A percentile compares a stretch with the other conserved stretches of the same genome.
Evolutionary conservation across 1,284 basidiomycete species (phyloP).

Genomic region (Pseudozyma sp.): DNA sequence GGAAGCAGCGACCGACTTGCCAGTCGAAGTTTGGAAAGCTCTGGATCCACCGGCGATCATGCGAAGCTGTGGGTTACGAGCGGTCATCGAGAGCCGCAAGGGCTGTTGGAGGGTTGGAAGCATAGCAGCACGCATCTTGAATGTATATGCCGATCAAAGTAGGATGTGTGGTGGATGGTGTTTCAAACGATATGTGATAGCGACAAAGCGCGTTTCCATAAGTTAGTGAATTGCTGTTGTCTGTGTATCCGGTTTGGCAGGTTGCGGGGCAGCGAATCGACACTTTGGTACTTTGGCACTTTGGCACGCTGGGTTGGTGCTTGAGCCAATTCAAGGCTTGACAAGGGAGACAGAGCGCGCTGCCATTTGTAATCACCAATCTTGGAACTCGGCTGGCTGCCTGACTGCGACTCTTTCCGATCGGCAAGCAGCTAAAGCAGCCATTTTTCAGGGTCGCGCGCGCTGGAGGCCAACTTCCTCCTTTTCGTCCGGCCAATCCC

Average conservation of each 20-base stretch:
- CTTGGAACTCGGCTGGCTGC: constrained; percentile 6
- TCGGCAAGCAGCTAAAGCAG: constrained; percentile 12
- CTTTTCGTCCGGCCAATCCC: constrained; percentile 41
- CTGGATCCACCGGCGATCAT: constrained; percentile 56
- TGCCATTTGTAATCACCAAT: constrained; percentile 23
- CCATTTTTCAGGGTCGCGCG: constrained; percentile 3
- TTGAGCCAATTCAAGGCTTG: constrained; percentile 7
- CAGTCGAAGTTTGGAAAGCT: constrained; percentile 47
- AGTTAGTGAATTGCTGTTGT: not conserved
- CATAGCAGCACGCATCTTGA: constrained; percentile 34
- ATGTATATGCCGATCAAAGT: not conserved
- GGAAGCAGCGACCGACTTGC: constrained; percentile 41
- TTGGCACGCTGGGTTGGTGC: no score
- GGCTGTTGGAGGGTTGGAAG: constrained; percentile 49
- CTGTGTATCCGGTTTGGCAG: not conserved
- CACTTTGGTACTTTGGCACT: not conserved
- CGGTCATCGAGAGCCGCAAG: constrained; percentile 52
- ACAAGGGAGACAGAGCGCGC: not conserved
- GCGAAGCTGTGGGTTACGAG: constrained; percentile 55
- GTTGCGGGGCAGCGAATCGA: constrained; percentile 17
- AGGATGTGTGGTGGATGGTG: not conserved
- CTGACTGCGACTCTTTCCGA: constrained; percentile 32
- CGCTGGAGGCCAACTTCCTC: not conserved
- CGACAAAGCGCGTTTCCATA: not conserved
- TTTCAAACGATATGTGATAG: not conserved